Percentiles rank a stretch among this genome's conserved stretches.
phyloP scores from a whole-genome alignment of 805 yeast genomes.

The Kodamaea sagamina region DNA sequence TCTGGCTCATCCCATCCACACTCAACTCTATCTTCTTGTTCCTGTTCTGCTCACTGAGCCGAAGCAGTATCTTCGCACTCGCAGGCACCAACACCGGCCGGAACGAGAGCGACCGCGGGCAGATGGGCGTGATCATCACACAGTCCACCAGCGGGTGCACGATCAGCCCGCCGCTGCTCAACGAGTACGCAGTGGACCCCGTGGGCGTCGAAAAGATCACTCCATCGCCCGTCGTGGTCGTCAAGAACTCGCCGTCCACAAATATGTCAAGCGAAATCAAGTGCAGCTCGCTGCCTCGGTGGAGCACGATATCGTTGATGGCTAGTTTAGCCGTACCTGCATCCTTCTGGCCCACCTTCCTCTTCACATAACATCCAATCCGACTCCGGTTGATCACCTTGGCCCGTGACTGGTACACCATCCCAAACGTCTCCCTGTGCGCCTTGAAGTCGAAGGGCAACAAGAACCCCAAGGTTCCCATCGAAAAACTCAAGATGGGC shows the following conservation, averaged over 20 bases:
- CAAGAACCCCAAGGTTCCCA: slow-evolving; percentile 89
- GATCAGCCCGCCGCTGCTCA: slow-evolving; percentile 89
- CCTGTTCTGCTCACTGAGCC: slow-evolving; percentile 52
- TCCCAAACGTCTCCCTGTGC: slow-evolving; percentile 58
- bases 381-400: slow-evolving; percentile 76
- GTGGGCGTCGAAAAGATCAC: slow-evolving; percentile 85
- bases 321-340: slow-evolving; percentile 60
- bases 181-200: slow-evolving; percentile 91
- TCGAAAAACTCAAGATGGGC: slow-evolving; percentile 82
- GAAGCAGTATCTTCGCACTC: slow-evolving; percentile 68
- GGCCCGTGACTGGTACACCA: slow-evolving; percentile 68
- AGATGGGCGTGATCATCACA: slow-evolving; percentile 81
- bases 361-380: slow-evolving; percentile 68
- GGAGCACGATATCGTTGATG: slow-evolving; percentile 88
- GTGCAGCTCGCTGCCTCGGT: slow-evolving; percentile 87
- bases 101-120: slow-evolving; percentile 89
- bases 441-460: slow-evolving; percentile 80
- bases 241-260: slow-evolving; percentile 79
- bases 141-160: slow-evolving; percentile 88
- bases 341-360: slow-evolving; percentile 20
- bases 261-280: slow-evolving; percentile 80
- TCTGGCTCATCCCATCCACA: slow-evolving; percentile 82
- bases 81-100: slow-evolving; percentile 84
- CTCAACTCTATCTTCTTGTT: slow-evolving; percentile 53
- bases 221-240: slow-evolving; percentile 93